A percentile compares a stretch with the other conserved stretches of the same genome.
These are phyloP conservation scores for Trichoderma lentiforme DNA, from an alignment of 2,329 filamentous ascomycete genomes.

Conservation along the genomic window DNA sequence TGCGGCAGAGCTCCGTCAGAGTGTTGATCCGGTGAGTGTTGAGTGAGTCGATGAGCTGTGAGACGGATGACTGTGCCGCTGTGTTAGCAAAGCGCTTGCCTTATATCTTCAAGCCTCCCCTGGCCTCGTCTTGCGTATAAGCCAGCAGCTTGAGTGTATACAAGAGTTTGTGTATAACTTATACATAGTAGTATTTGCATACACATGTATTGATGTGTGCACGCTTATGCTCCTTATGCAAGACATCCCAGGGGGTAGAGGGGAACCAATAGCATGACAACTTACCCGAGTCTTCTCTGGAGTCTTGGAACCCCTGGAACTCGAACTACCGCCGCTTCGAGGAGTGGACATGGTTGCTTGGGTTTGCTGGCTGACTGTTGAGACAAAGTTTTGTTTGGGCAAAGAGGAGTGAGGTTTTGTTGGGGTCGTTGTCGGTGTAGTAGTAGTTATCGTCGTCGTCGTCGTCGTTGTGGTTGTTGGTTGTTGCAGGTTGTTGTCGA, in stretches of 20 bases:
- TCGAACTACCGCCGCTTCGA: constrained; percentile 9
- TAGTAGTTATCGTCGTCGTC: not conserved
- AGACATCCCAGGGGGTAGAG: not conserved
- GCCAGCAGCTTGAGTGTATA: not conserved
- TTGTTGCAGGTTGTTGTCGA: not conserved
- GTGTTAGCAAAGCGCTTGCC: not conserved
- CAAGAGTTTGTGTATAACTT: not conserved
- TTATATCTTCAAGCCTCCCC: not conserved
- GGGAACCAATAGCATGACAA: not conserved
- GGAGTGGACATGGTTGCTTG: constrained; percentile 10
- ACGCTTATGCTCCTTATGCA: not conserved
- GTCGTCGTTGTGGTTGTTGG: not conserved
- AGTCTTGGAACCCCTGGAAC: constrained; percentile 6
- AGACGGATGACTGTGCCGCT: constrained; percentile 17
- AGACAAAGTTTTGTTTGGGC: not conserved
- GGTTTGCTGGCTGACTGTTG: not conserved
- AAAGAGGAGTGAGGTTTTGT: not conserved
- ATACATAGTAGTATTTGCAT: not conserved
- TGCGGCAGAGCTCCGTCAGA: constrained; percentile 66
- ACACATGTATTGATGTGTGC: not conserved
- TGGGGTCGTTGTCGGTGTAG: not conserved
- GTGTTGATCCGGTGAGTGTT: constrained; percentile 69
- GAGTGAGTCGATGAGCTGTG: constrained; percentile 60
- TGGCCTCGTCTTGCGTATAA: not conserved
- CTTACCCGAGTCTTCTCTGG: constrained; percentile 4